These are phyloP conservation scores for Clitocybe nebularis DNA, from an alignment of 1,284 basidiomycete species.

Conservation along the genomic window DNA sequence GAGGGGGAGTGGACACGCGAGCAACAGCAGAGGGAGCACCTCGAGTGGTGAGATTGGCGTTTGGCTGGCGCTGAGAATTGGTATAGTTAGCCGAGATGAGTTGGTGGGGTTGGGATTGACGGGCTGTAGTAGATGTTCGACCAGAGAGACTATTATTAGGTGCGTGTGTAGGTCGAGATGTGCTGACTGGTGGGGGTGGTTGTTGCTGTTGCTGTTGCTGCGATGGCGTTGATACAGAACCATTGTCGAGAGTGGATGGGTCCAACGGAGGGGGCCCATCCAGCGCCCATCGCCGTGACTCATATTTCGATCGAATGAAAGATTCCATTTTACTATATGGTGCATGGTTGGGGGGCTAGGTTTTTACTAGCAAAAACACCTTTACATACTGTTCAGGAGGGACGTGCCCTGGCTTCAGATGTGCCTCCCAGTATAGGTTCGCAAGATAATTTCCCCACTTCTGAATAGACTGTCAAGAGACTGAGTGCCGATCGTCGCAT, in stretches of 20 bases:
- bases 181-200: constrained; percentile 25
- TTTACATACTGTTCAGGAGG: constrained; percentile 89
- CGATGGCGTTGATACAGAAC: constrained; percentile 24
- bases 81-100: constrained; percentile 44
- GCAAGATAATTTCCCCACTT: constrained; percentile 94
- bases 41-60: constrained; percentile 22
- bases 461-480: constrained; percentile 64
- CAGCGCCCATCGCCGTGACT: constrained; percentile 88
- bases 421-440: constrained; percentile 97
- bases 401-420: constrained; percentile 88
- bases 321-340: constrained; percentile 91
- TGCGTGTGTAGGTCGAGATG: constrained; percentile 26
- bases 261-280: constrained; percentile 83
- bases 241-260: constrained; percentile 74
- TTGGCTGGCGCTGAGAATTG: constrained; percentile 18
- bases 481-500: neutral
- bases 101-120: constrained; percentile 51
- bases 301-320: constrained; percentile 97
- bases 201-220: constrained; percentile 18
- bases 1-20: constrained; percentile 20
- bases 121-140: constrained; percentile 32
- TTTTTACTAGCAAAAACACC: neutral
- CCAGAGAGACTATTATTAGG: constrained; percentile 28
- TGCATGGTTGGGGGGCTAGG: neutral
- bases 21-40: constrained; percentile 21